Conservation (phyloP, 768 basidiomycete genomes). For the Guyanaporus albipodus region DNA sequence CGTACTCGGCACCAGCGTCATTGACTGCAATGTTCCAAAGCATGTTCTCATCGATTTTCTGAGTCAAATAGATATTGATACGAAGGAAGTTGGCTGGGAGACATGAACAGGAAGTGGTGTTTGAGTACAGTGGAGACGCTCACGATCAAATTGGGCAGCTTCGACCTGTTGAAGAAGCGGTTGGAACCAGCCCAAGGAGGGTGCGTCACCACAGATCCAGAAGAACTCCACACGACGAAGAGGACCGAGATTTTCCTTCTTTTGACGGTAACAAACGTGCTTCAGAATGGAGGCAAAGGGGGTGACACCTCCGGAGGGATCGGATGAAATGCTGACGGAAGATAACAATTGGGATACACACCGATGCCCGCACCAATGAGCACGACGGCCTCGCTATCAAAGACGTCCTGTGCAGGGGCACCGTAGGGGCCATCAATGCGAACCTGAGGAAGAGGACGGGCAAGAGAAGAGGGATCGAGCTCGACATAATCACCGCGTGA, state of each 20-base stretch:
- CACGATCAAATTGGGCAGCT: slow-evolving; percentile 83
- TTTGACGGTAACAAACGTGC: slow-evolving; percentile 94
- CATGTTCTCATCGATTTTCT: slow-evolving; percentile 83
- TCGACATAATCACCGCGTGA: slow-evolving; percentile 81
- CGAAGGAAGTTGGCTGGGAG: slow-evolving; percentile 80
- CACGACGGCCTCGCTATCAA: slow-evolving; percentile 81
- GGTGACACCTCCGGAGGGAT: slow-evolving; percentile 61
- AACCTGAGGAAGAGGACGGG: slow-evolving; percentile 59
- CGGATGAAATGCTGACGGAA: too few relatives aligned
- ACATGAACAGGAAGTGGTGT: slow-evolving; percentile 11
- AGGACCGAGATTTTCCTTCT: slow-evolving; percentile 67
- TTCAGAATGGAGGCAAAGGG: slow-evolving; percentile 94
- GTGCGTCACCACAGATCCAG: slow-evolving; percentile 91
- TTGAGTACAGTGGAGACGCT: slow-evolving; percentile 30
- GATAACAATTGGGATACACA: too few relatives aligned
- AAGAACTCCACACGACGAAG: slow-evolving; percentile 91
- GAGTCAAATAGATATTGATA: slow-evolving; percentile 88
- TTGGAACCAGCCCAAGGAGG: slow-evolving; percentile 99
- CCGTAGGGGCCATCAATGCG: slow-evolving; percentile 92
- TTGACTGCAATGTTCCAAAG: slow-evolving; percentile 91
- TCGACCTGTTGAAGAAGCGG: slow-evolving; percentile 84
- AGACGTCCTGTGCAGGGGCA: slow-evolving; percentile 90
- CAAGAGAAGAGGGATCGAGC: slow-evolving; percentile 49
- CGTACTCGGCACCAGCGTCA: slow-evolving; percentile 79
- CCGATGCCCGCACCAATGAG: slow-evolving; percentile 93